Evolutionary conservation across 2,329 filamentous ascomycete species (phyloP).

Genomic region (Rhynchosporium secalis): DNA sequence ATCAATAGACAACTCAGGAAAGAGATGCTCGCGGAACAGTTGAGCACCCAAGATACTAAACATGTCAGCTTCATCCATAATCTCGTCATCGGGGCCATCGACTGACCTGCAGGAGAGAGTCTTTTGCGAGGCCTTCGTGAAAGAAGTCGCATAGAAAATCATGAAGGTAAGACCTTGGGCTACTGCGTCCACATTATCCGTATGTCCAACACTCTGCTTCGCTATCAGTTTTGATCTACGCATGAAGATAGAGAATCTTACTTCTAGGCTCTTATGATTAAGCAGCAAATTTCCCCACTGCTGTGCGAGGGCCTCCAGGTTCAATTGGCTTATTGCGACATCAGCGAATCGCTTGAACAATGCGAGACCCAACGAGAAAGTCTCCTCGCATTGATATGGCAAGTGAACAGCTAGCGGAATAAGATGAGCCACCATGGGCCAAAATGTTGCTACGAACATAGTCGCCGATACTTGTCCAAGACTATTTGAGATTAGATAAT

Average conservation of each 20-base stretch:
- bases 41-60: slow-evolving; percentile 47
- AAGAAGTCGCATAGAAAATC: slow-evolving; percentile 38
- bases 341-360: slow-evolving; percentile 46
- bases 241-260: slow-evolving; percentile 17
- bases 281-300: slow-evolving; percentile 43
- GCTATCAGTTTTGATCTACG: slow-evolving; percentile 14
- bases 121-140: slow-evolving; percentile 34
- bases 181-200: slow-evolving; percentile 39
- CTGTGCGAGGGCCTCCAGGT: slow-evolving; percentile 32
- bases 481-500: slow-evolving; percentile 23
- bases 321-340: slow-evolving; percentile 30
- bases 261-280: slow-evolving; percentile 46
- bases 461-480: slow-evolving; percentile 38
- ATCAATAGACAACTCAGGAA: slow-evolving; percentile 52
- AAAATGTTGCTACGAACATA: slow-evolving; percentile 49
- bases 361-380: slow-evolving; percentile 44
- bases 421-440: slow-evolving; percentile 43
- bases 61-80: slow-evolving; percentile 18
- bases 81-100: background rate
- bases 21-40: slow-evolving; percentile 65
- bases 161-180: slow-evolving; percentile 43
- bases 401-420: slow-evolving; percentile 30
- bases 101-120: slow-evolving; percentile 32
- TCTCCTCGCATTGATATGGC: slow-evolving; percentile 38
- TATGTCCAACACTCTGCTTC: slow-evolving; percentile 35